These are phyloP conservation scores for Gypsophila paniculata DNA, from an alignment of 179 eudicot genomes.

Conservation along the genomic window DNA sequence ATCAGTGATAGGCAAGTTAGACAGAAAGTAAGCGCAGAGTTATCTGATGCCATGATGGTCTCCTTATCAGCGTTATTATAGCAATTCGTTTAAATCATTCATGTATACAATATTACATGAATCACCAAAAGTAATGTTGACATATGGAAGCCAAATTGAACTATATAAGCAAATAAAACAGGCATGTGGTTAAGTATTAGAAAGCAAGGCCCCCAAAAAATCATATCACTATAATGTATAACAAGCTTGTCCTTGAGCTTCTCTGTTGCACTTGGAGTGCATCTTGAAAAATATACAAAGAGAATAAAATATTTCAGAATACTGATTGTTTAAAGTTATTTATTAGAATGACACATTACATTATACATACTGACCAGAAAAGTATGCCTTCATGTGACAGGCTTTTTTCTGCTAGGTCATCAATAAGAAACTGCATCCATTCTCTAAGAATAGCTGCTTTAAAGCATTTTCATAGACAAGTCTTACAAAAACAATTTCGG, in stretches of 20 bases:
- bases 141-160: no score
- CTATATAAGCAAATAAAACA: no score
- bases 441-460: neutral
- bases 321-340: neutral
- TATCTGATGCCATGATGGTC: no score
- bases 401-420: neutral
- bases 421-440: neutral
- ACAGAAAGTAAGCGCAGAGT: no score
- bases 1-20: no score
- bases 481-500: neutral
- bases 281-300: no score
- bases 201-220: no score
- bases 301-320: no score
- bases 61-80: neutral
- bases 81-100: neutral
- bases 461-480: neutral
- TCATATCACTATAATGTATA: neutral
- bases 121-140: no score
- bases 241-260: neutral
- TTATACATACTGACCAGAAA: no score
- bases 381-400: no score
- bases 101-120: neutral
- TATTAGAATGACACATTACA: neutral
- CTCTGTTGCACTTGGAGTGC: neutral
- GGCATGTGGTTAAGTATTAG: no score